Evolutionary conservation across 192 early-diverging fungal genomes (phyloP), one percentile per base, ranked within the genome.

Genomic region (Coemansia guatemalensis): DNA sequence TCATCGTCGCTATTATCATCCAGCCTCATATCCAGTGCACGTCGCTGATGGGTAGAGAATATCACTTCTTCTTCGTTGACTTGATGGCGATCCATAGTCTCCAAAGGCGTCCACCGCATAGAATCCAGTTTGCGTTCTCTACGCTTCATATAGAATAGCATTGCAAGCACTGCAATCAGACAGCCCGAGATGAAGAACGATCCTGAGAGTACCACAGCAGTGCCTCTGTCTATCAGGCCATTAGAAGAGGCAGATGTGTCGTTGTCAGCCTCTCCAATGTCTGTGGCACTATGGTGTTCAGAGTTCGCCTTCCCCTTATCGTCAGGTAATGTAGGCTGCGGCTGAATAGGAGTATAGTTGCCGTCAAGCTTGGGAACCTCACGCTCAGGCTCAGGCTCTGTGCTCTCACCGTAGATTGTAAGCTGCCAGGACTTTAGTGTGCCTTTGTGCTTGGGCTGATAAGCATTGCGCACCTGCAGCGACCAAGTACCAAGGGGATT

Each of bases 401-500:
- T 74, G 62, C 73, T 65, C 69, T 93, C 87, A 39, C 91, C 91
- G 71, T 81, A 90, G 25, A 93, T 71, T 17, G 79, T 85, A 41
- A 93, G 69, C 48, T 76, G 74, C 92, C 92, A 94, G 8, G 85
- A 76, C 4, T 82, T 68, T 32, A 93, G 76, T 29, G 63, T 81
- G 12, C 92, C 90, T 1, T 68, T 68, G 35, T 67, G 60, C 3
- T 83, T 55, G 2, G 84, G 77, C 71, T 87, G 82, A 14, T 62
- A 78, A 1, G 77, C 72, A 67, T 94, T 91, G n/a, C 83, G 81
- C 20, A 93, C 84, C 8, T 74, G 70, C 29, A 93, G 62, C 17
- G 79, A 85, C 97, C 97, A 99, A 26, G 75, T 67, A 53, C 97
- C 95, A 0, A 89, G 72, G 17, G 92, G 90, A 32, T 90, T 69